Evolutionary conservation across 164 flowering plant species (phyloP).

Genomic region (Vitis riparia): DNA sequence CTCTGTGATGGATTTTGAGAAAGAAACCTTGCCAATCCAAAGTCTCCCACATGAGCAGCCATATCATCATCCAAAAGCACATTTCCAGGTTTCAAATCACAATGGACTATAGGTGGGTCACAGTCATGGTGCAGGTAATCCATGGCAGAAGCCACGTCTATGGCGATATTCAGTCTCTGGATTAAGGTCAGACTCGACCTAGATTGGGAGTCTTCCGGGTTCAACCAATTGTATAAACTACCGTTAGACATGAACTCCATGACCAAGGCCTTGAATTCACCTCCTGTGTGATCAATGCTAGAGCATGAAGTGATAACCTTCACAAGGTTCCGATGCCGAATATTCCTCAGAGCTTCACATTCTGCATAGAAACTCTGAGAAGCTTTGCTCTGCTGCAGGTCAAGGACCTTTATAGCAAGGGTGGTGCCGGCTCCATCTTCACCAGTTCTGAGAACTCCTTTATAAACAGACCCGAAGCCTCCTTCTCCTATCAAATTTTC

Average conservation of each 20-base stretch:
- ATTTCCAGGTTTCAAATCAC: too few species aligned
- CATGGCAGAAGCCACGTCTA: too few species aligned
- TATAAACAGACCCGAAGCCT: constrained; percentile 39
- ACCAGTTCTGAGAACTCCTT: constrained; percentile 15
- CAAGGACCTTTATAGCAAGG: constrained; percentile 39
- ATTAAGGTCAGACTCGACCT: constrained; percentile 18
- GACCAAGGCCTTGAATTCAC: constrained; percentile 34
- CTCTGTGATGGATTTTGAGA: too few species aligned
- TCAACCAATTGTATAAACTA: constrained; percentile 35
- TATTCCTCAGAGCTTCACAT: constrained; percentile 29
- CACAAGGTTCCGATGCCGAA: constrained; percentile 39
- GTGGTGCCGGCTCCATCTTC: neutral
- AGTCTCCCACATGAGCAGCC: too few species aligned
- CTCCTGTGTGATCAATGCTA: constrained; percentile 25
- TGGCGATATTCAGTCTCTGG: too few species aligned
- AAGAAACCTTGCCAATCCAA: too few species aligned
- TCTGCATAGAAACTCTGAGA: constrained; percentile 29
- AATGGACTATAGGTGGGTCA: too few species aligned
- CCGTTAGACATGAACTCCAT: constrained; percentile 40
- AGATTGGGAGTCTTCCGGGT: neutral
- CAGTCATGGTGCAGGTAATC: too few species aligned
- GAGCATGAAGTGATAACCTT: constrained; percentile 32
- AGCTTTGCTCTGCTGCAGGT: constrained; percentile 28
- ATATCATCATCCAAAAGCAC: too few species aligned
- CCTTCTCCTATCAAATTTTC: constrained; percentile 36